Conservation (phyloP, 106 monocot species). For the Xerophyta viscosa region DNA sequence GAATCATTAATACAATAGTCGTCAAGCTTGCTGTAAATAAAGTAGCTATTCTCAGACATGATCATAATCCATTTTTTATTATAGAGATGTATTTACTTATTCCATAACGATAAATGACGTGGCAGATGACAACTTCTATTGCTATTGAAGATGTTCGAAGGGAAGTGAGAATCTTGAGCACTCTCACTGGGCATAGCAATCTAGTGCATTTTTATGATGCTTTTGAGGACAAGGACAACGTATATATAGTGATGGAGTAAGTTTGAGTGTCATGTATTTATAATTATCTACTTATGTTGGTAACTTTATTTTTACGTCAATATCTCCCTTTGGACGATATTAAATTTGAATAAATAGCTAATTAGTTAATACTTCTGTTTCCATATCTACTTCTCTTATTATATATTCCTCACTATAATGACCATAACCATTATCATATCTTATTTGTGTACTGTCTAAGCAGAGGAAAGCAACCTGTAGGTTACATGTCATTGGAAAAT, state of each 20-base stretch:
- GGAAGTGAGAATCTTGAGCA: slow-evolving; percentile 36
- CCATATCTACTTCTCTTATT: too few relatives aligned
- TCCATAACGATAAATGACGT: not conserved
- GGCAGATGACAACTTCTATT: slow-evolving; percentile 42
- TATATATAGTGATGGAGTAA: slow-evolving; percentile 56
- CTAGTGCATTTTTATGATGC: slow-evolving; percentile 35
- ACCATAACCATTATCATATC: too few relatives aligned
- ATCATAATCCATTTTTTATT: not conserved
- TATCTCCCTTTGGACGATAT: too few relatives aligned
- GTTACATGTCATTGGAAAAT: too few relatives aligned
- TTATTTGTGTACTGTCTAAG: too few relatives aligned
- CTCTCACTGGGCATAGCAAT: slow-evolving; percentile 34
- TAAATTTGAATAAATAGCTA: too few relatives aligned
- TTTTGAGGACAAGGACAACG: slow-evolving; percentile 36
- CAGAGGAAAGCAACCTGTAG: too few relatives aligned
- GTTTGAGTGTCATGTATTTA: slow-evolving; percentile 1
- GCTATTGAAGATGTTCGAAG: slow-evolving; percentile 43
- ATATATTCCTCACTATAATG: too few relatives aligned
- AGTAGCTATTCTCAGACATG: too few relatives aligned
- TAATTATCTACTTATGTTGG: not conserved
- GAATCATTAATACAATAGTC: too few relatives aligned
- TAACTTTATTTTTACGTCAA: not conserved
- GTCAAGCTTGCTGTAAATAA: too few relatives aligned
- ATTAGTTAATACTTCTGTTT: too few relatives aligned
- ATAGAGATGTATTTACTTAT: not conserved